These are phyloP conservation scores for Malania oleifera DNA, from an alignment of 164 flowering plant genomes.

Conservation along the genomic window DNA sequence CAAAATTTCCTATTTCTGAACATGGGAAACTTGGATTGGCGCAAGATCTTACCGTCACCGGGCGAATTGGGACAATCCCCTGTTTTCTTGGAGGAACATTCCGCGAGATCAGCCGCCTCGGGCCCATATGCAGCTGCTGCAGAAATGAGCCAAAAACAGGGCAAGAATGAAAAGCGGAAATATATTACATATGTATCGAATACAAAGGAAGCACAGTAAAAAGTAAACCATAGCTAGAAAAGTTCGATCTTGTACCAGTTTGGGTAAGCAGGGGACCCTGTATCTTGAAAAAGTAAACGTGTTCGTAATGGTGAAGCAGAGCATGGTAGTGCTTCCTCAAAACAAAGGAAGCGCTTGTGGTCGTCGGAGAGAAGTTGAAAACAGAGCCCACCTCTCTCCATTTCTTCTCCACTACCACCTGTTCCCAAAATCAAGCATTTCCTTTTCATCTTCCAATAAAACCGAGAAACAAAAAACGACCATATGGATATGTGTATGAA, in stretches of 20 bases:
- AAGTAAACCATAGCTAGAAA: no score
- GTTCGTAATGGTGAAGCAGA: conserved; percentile 71
- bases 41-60: conserved; percentile 14
- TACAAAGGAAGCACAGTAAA: neutral
- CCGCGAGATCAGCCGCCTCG: conserved; percentile 22
- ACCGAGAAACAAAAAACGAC: neutral
- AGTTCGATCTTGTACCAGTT: conserved; percentile 19
- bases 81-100: conserved; percentile 17
- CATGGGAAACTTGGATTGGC: neutral
- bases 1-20: neutral
- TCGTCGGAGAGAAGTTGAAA: conserved; percentile 65
- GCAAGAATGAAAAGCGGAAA: no score
- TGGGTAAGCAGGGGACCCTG: conserved; percentile 38
- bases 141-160: conserved; percentile 2
- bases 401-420: conserved; percentile 81
- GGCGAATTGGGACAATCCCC: conserved; percentile 11
- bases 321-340: conserved; percentile 61
- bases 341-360: conserved; percentile 87
- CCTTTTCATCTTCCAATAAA: neutral
- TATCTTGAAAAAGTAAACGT: conserved; percentile 56
- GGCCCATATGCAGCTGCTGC: conserved; percentile 20
- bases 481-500: neutral
- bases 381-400: conserved; percentile 78
- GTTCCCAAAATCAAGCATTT: neutral
- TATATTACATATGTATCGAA: no score